Evolutionary conservation across 495 filamentous ascomycete genomes (phyloP).

Genomic region (Penicillium pulvis): DNA sequence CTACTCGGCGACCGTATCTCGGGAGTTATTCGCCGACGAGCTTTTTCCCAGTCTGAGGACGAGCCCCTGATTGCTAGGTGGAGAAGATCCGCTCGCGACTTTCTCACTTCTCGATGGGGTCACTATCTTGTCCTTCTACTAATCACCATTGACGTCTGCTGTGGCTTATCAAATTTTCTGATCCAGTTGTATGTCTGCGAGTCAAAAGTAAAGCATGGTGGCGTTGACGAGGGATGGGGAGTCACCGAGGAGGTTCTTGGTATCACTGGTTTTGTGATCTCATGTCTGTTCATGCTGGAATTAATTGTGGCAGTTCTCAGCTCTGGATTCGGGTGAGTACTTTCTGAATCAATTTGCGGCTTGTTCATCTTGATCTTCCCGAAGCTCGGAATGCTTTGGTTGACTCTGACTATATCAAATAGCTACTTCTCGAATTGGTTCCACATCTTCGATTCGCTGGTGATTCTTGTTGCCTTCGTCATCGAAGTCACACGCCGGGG

Average conservation of each 20-base stretch:
- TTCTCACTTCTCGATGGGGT: constrained; percentile 56
- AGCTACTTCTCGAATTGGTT: constrained; percentile 64
- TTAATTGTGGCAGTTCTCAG: constrained; percentile 56
- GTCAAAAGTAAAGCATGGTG: constrained; percentile 27
- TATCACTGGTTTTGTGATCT: constrained; percentile 53
- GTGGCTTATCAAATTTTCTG: constrained; percentile 65
- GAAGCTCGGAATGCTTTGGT: background rate
- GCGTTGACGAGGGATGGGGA: constrained; percentile 21
- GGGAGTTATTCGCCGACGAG: background rate
- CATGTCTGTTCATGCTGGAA: constrained; percentile 62
- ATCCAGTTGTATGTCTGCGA: constrained; percentile 64
- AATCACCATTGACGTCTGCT: constrained; percentile 57
- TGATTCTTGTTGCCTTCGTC: constrained; percentile 62
- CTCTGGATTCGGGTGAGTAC: constrained; percentile 55
- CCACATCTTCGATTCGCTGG: constrained; percentile 62
- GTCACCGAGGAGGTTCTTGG: constrained; percentile 43
- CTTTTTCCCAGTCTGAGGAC: constrained; percentile 5
- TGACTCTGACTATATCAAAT: constrained; percentile 21
- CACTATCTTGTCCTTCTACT: constrained; percentile 60
- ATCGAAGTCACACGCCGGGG: constrained; percentile 60
- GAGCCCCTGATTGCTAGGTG: constrained; percentile 15
- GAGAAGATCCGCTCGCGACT: constrained; percentile 30
- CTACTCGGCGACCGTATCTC: background rate
- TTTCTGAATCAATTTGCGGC: background rate
- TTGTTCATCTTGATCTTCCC: background rate